These are phyloP conservation scores for Metschnikowia reukaufii DNA, from an alignment of 805 yeast species.

Conservation along the genomic window DNA sequence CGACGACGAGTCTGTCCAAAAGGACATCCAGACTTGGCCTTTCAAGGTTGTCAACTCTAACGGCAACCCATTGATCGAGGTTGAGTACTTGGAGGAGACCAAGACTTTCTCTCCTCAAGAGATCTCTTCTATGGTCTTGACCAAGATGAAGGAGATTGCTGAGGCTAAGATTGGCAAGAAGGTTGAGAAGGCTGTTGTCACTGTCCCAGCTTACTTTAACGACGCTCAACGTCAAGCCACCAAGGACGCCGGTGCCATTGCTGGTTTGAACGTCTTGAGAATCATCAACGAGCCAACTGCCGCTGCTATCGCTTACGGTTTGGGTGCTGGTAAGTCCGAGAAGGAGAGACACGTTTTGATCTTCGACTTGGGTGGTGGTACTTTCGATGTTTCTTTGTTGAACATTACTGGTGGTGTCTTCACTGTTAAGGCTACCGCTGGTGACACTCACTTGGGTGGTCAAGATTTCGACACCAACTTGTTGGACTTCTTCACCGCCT, in stretches of 20 bases:
- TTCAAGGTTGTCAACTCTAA: constrained; percentile 45
- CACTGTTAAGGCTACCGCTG: constrained; percentile 88
- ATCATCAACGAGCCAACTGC: constrained; percentile 60
- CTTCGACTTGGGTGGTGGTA: constrained; percentile 97
- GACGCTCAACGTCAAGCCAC: constrained; percentile 54
- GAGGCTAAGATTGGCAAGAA: constrained; percentile 83
- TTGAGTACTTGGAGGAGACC: constrained; percentile 47
- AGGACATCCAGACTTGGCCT: constrained; percentile 50
- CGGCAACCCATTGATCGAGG: constrained; percentile 50
- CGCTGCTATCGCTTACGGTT: constrained; percentile 42
- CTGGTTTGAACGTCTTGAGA: constrained; percentile 50
- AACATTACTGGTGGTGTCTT: constrained; percentile 95
- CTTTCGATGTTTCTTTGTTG: constrained; percentile 91
- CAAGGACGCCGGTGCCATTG: constrained; percentile 53
- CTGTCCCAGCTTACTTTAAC: constrained; percentile 52
- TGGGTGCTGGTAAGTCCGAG: constrained; percentile 33
- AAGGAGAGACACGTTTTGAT: constrained; percentile 72
- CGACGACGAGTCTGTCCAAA: constrained; percentile 60
- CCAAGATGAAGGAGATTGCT: constrained; percentile 67
- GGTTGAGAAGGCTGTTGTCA: constrained; percentile 56
- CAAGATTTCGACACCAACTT: constrained; percentile 53
- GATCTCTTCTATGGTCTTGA: constrained; percentile 49
- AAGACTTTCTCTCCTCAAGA: constrained; percentile 50
- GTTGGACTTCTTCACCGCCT: constrained; percentile 47
- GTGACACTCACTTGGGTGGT: constrained; percentile 55